phyloP scores from a whole-genome alignment of 2,329 filamentous ascomycete genomes.

The Xylaria sp. region DNA sequence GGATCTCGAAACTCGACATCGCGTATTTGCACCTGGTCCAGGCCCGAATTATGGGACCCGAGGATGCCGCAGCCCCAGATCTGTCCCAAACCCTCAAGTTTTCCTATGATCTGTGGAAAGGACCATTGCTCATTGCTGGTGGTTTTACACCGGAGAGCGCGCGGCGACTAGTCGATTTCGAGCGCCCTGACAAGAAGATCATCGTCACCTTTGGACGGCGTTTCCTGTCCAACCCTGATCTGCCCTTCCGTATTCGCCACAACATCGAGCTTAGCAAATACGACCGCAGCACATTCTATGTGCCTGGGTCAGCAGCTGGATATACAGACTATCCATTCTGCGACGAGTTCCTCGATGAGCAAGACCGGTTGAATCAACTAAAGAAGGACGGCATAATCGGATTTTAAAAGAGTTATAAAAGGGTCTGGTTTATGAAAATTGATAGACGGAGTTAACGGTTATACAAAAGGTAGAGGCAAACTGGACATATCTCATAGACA shows the following conservation, averaged over 20 bases:
- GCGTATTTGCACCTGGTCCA: conserved; percentile 59
- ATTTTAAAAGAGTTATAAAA: background rate
- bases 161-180: conserved; percentile 23
- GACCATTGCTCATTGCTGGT: conserved; percentile 30
- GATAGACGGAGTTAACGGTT: background rate
- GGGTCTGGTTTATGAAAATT: no score
- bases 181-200: conserved; percentile 26
- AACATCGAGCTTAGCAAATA: conserved; percentile 40
- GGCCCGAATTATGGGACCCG: conserved; percentile 43
- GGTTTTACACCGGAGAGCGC: conserved; percentile 28
- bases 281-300: conserved; percentile 43
- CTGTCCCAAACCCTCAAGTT: conserved; percentile 2
- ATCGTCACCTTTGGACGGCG: conserved; percentile 42
- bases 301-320: conserved; percentile 27
- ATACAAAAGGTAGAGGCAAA: background rate
- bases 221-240: conserved; percentile 46
- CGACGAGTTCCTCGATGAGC: conserved; percentile 13
- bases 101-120: conserved; percentile 31
- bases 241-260: conserved; percentile 40
- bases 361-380: background rate
- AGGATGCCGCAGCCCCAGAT: conserved; percentile 33
- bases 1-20: conserved; percentile 46
- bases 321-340: conserved; percentile 38
- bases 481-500: background rate
- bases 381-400: background rate